Base-by-base conservation (phyloP, 306 rosid species). In the Chamaecrista fasciculata region DNA sequence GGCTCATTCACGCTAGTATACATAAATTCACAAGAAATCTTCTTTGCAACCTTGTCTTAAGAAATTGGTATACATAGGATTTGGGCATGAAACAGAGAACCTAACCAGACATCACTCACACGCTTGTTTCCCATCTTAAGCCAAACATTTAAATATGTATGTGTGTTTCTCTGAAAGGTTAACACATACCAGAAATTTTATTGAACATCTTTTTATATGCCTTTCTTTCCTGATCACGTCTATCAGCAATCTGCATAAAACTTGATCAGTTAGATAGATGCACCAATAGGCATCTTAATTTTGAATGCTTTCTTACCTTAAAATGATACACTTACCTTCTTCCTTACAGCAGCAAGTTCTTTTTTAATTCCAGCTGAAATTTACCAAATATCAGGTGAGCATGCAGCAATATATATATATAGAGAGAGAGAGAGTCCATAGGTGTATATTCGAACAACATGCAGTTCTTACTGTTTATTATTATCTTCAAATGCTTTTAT, bases 131-230 rank as follows among this genome's bases (percentile, higher is more conserved):
- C 6, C 4, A 5, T 33, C 4, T 8, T 2, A 33, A 33, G 36
- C 36, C 36, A 33, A 33, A 5, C 36, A 0, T 4, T 33, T 33
- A 29, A 2, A 52, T 5, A 64, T 19, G 59, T 29, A 31, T 50
- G 31, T 10, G n/a, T 37, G 39, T 36, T 24, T 16, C 19, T 8
- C 6, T 1, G 8, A 67, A 21, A 21, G 46, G 49, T 19, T 51
- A 33, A 24, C 50, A 70, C 77, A 11, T 78, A 82, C 91, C 92
- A 29, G 37, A 59, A 67, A 56, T 79, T 81, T 68, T 83, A 84
- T 63, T 89, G 79, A 92, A 92, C 98, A 92, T 92, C 71, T 83
- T 92, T 86, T 92, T 57, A 52, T 74, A 92, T 34, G 93, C 96
- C 67, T 84, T 83, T 55, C 79, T 87, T 87, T 90, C 96, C 77